Conservation (phyloP, 306 rosid genomes). For the Notholithocarpus densiflorus region DNA sequence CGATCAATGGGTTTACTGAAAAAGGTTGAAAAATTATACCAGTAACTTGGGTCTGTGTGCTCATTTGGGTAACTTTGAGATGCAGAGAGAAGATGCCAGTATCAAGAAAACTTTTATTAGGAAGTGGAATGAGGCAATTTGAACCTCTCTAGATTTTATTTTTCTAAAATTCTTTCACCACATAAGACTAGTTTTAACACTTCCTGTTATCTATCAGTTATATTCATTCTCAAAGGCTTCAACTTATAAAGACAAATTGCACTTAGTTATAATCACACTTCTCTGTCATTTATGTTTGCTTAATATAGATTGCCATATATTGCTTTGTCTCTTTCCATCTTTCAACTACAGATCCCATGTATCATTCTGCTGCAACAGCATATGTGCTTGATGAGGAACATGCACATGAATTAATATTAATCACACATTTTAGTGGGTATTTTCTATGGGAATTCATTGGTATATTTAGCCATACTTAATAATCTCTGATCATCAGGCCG, state of each 20-base stretch:
- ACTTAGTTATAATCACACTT: neutral
- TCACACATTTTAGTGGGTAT: neutral
- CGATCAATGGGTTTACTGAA: neutral
- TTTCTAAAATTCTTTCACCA: neutral
- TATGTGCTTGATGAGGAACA: neutral
- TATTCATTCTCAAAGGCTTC: neutral
- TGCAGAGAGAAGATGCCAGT: neutral
- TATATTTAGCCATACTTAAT: conserved; percentile 20
- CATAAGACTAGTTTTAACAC: neutral
- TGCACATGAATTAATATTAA: conserved; percentile 15
- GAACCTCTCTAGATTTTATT: neutral
- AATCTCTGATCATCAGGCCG: conserved; percentile 61
- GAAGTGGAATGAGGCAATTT: neutral
- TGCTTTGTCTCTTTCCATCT: neutral
- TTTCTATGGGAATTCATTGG: conserved; percentile 8
- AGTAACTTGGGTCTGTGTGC: neutral
- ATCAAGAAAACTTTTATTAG: neutral
- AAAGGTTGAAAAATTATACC: neutral
- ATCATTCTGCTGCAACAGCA: neutral
- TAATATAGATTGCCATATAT: neutral
- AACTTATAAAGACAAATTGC: neutral
- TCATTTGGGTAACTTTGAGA: neutral
- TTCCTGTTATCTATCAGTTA: neutral
- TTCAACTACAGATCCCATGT: neutral
- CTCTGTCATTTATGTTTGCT: neutral